Evolutionary conservation across 2,329 filamentous ascomycete species (phyloP).

Genomic region (Cladosporium sp.): DNA sequence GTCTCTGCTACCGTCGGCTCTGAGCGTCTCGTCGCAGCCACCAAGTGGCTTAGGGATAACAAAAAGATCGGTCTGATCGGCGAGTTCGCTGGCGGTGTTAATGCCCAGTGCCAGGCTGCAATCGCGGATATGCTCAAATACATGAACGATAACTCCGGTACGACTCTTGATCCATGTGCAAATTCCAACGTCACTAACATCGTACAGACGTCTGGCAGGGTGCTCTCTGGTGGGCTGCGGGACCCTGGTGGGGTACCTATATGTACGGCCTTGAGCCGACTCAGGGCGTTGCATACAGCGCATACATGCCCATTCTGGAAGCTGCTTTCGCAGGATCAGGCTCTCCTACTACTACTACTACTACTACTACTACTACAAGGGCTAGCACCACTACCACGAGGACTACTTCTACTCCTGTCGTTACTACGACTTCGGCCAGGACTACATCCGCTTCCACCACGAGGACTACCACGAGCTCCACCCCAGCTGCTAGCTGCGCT

Average conservation of each 20-base stretch:
- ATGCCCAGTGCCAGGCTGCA: constrained; percentile 46
- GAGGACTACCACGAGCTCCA: not conserved
- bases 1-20: constrained; percentile 50
- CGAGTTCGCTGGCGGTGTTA: constrained; percentile 52
- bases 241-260: constrained; percentile 43
- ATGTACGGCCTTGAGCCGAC: constrained; percentile 44
- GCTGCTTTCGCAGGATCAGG: constrained; percentile 7
- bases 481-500: constrained; percentile 5
- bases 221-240: constrained; percentile 52
- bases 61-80: constrained; percentile 50
- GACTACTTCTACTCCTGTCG: not conserved
- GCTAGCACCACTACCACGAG: constrained; percentile 15
- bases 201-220: constrained; percentile 49
- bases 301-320: constrained; percentile 18
- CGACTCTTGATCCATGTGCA: not conserved
- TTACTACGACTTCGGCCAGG: not conserved
- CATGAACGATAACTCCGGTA: constrained; percentile 38
- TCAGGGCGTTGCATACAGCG: constrained; percentile 38
- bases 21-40: constrained; percentile 48
- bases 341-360: constrained; percentile 17
- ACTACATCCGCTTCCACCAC: no score
- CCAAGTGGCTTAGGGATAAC: constrained; percentile 51
- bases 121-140: constrained; percentile 47
- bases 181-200: not conserved
- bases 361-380: not conserved